phyloP scores from a whole-genome alignment of 192 early-diverging fungal genomes.

The Backusella tuberculispora region DNA sequence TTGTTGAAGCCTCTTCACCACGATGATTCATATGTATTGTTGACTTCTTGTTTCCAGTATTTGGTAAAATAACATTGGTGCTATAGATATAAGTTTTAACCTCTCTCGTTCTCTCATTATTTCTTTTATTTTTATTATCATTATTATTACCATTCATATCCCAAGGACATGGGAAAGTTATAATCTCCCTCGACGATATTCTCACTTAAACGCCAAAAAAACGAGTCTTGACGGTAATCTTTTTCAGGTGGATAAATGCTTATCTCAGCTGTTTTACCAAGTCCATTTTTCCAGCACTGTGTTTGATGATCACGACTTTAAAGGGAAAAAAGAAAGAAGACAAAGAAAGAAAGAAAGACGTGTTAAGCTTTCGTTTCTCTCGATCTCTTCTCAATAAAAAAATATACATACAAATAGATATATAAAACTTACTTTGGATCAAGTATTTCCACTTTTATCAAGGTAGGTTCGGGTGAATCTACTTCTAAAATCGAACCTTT shows the following conservation, averaged over 20 bases:
- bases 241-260: constrained; percentile 53
- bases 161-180: constrained; percentile 59
- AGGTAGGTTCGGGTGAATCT: constrained; percentile 37
- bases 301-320: constrained; percentile 27
- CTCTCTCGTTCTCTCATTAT: background rate
- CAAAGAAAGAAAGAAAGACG: no score
- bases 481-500: constrained; percentile 33
- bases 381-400: background rate
- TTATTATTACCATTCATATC: constrained; percentile 52
- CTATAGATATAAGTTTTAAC: constrained; percentile 4
- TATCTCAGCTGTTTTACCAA: constrained; percentile 63
- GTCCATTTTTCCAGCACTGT: constrained; percentile 64
- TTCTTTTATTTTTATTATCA: background rate
- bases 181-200: constrained; percentile 33
- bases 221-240: constrained; percentile 52
- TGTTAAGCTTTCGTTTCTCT: background rate
- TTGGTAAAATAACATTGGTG: constrained; percentile 39
- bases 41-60: constrained; percentile 29
- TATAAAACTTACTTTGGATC: constrained; percentile 26
- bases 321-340: background rate
- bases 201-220: constrained; percentile 59
- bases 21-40: constrained; percentile 55
- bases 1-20: constrained; percentile 50
- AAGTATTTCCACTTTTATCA: constrained; percentile 21
- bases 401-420: no score